phyloP scores from a whole-genome alignment of 495 filamentous ascomycete genomes.

The Annulohypoxylon moriforme region DNA sequence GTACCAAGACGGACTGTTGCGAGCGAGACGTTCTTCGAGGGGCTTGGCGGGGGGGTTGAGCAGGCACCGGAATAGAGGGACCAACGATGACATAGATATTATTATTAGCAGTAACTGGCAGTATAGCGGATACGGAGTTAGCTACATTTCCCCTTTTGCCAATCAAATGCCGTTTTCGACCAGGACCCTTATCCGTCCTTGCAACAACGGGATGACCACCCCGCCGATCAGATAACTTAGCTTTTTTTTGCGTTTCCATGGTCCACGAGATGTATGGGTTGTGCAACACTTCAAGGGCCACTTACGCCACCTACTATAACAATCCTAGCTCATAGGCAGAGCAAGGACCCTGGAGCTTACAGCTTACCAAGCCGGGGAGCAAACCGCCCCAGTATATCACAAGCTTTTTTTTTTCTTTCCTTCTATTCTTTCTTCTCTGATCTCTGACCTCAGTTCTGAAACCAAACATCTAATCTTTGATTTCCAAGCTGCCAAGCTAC shows the following conservation, averaged over 20 bases:
- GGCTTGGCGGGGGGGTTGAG: constrained; percentile 13
- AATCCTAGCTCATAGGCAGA: constrained; percentile 14
- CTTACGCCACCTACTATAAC: constrained; percentile 22
- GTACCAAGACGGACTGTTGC: constrained; percentile 35
- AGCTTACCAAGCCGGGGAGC: constrained; percentile 18
- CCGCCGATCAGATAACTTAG: constrained; percentile 38
- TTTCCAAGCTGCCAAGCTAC: constrained; percentile 21
- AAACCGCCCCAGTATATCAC: constrained; percentile 23
- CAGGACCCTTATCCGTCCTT: constrained; percentile 37
- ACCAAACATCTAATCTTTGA: constrained; percentile 14
- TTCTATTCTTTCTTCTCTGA: constrained; percentile 9
- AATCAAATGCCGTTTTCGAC: constrained; percentile 24
- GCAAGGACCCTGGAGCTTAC: not conserved
- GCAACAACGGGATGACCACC: constrained; percentile 13
- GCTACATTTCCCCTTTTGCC: constrained; percentile 11
- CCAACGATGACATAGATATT: constrained; percentile 33
- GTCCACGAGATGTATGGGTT: constrained; percentile 4
- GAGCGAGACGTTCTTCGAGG: constrained; percentile 12
- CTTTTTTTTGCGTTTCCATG: not conserved
- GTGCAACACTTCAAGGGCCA: not conserved
- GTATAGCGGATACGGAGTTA: constrained; percentile 21
- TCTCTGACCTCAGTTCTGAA: constrained; percentile 21
- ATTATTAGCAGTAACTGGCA: constrained; percentile 31
- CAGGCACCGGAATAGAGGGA: not conserved
- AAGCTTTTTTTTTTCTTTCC: constrained; percentile 28